Evolutionary conservation across 2,329 filamentous ascomycete species (phyloP).

Genomic region (Atkinsonella texensis): DNA sequence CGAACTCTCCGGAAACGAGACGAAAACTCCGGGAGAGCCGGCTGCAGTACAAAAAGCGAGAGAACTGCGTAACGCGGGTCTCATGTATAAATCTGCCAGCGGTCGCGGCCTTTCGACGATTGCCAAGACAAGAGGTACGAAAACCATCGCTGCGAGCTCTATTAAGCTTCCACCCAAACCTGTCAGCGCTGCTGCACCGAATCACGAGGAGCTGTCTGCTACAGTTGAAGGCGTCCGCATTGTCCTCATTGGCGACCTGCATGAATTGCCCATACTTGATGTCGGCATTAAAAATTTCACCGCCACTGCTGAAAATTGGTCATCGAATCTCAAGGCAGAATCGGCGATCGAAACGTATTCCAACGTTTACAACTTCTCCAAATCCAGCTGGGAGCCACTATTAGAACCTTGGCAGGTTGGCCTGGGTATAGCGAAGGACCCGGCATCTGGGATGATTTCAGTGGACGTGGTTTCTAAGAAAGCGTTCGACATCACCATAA

Average conservation of each 20-base stretch:
- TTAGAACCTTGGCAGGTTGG: constrained; percentile 96
- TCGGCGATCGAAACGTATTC: constrained; percentile 87
- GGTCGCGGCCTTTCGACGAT: constrained; percentile 42
- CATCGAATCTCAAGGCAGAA: constrained; percentile 72
- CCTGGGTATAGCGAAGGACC: constrained; percentile 72
- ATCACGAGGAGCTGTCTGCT: constrained; percentile 69
- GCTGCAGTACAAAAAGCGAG: constrained; percentile 42
- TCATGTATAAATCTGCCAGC: constrained; percentile 46
- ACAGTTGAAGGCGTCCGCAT: constrained; percentile 80
- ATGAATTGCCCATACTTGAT: constrained; percentile 91
- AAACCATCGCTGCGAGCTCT: constrained; percentile 21
- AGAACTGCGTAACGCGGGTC: constrained; percentile 35
- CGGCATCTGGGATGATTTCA: constrained; percentile 62
- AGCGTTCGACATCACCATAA: constrained; percentile 82
- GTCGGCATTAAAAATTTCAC: constrained; percentile 86
- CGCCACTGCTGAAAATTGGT: constrained; percentile 82
- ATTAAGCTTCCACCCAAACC: constrained; percentile 12
- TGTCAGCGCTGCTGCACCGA: constrained; percentile 6
- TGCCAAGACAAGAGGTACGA: constrained; percentile 28
- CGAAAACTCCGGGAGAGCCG: constrained; percentile 27
- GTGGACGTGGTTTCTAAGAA: constrained; percentile 83
- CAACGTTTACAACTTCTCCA: constrained; percentile 98
- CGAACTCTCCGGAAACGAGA: constrained; percentile 62
- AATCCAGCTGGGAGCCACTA: constrained; percentile 94
- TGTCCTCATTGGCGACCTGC: constrained; percentile 87